These are phyloP conservation scores for Blastomyces emzantsi DNA, from an alignment of 2,329 filamentous ascomycete genomes.

Conservation along the genomic window DNA sequence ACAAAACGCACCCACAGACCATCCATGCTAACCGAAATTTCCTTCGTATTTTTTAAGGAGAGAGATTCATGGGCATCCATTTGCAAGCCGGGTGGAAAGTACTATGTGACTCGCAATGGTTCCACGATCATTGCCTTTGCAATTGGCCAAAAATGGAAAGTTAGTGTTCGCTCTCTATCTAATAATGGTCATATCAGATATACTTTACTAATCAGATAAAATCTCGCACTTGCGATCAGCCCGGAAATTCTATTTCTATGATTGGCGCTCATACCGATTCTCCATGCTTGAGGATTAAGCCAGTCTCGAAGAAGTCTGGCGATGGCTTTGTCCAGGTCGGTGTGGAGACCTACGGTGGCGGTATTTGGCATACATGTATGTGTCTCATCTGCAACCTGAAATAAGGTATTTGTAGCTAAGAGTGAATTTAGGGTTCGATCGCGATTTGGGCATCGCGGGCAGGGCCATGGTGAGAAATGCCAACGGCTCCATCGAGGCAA, in stretches of 20 bases:
- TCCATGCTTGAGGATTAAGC: constrained; percentile 84
- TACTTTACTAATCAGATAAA: constrained; percentile 6
- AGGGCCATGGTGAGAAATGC: constrained; percentile 70
- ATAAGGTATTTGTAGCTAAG: background rate
- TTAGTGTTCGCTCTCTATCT: constrained; percentile 7
- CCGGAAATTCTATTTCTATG: constrained; percentile 84
- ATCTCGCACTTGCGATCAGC: constrained; percentile 59
- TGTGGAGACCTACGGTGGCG: constrained; percentile 93
- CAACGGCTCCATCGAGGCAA: constrained; percentile 67
- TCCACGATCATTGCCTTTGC: constrained; percentile 79
- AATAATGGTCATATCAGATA: background rate
- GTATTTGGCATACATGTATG: constrained; percentile 84
- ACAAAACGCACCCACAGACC: too few species aligned
- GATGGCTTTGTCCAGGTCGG: constrained; percentile 90
- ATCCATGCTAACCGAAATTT: background rate
- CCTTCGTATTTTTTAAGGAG: constrained; percentile 11
- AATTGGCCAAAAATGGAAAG: constrained; percentile 37
- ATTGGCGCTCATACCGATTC: constrained; percentile 96
- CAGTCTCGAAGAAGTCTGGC: constrained; percentile 77
- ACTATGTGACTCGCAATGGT: constrained; percentile 79
- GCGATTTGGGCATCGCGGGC: constrained; percentile 84
- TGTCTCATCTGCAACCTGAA: background rate
- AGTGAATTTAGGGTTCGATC: constrained; percentile 64
- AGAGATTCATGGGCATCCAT: constrained; percentile 61
- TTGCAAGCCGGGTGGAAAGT: constrained; percentile 73